Conservation (phyloP, 2,329 filamentous ascomycete genomes). For the Colletotrichum musae region DNA sequence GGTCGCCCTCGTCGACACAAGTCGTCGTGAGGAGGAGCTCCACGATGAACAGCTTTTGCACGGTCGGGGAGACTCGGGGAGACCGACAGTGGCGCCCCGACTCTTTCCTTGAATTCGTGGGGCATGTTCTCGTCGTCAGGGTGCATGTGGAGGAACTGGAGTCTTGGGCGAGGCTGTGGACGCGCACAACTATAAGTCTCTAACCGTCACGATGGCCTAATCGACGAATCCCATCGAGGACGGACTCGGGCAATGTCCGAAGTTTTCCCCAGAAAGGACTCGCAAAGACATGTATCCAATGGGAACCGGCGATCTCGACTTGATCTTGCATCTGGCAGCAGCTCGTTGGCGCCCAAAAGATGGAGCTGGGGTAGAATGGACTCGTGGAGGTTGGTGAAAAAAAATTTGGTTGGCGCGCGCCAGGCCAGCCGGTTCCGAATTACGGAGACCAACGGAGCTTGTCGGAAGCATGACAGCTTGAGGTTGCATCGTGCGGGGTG, state of each 20-base stretch:
- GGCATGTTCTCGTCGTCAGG: constrained; percentile 9
- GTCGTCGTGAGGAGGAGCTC: constrained; percentile 22
- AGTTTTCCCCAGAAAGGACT: constrained; percentile 21
- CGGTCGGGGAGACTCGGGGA: constrained; percentile 29
- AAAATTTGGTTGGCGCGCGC: constrained; percentile 28
- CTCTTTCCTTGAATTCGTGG: constrained; percentile 22
- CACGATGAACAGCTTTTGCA: constrained; percentile 2
- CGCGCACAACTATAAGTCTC: constrained; percentile 34
- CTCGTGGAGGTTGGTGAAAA: constrained; percentile 14
- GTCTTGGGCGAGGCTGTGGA: constrained; percentile 29
- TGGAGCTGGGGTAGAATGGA: constrained; percentile 27
- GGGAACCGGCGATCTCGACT: constrained; percentile 15
- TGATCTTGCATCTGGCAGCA: constrained; percentile 34
- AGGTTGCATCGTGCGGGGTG: constrained; percentile 39
- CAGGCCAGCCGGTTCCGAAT: constrained; percentile 26
- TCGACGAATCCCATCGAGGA: constrained; percentile 21
- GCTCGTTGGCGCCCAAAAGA: constrained; percentile 37
- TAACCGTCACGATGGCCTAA: constrained; percentile 22
- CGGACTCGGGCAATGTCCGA: constrained; percentile 39
- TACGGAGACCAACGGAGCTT: constrained; percentile 39
- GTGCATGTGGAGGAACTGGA: constrained; percentile 29
- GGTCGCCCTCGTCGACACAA: not conserved
- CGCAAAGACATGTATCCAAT: constrained; percentile 15
- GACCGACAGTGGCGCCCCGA: constrained; percentile 13
- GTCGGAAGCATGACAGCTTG: constrained; percentile 36